A percentile compares a stretch with the other conserved stretches of the same genome.
phyloP scores from a whole-genome alignment of 1,139 yeast genomes.

The Candida tropicalis region DNA sequence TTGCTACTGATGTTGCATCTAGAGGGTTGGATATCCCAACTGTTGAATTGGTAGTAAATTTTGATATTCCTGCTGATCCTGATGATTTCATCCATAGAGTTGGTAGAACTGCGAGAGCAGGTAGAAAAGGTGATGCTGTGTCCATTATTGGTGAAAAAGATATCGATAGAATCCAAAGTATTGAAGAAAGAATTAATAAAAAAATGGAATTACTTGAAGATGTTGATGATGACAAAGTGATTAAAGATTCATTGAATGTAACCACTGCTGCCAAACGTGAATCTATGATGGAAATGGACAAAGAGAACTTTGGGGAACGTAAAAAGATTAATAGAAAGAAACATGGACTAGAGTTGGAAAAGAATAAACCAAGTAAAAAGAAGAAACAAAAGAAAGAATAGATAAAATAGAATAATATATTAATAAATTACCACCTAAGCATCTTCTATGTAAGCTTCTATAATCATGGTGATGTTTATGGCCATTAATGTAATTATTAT shows the following conservation, averaged over 20 bases:
- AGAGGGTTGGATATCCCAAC: slow-evolving; percentile 97
- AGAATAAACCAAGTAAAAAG: slow-evolving; percentile 9
- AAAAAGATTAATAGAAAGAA: slow-evolving; percentile 58
- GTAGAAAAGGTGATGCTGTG: slow-evolving; percentile 58
- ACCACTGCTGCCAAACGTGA: slow-evolving; percentile 87
- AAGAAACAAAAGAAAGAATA: slow-evolving; percentile 9
- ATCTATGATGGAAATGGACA: slow-evolving; percentile 91
- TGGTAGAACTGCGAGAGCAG: slow-evolving; percentile 99
- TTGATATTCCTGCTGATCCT: slow-evolving; percentile 93
- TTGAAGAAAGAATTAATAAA: slow-evolving; percentile 79
- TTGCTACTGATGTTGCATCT: slow-evolving; percentile 96
- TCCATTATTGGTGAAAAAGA: slow-evolving; percentile 86
- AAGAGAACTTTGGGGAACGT: slow-evolving; percentile 82
- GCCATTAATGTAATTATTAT: slow-evolving; percentile 45
- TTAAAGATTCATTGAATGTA: slow-evolving; percentile 65
- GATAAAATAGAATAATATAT: neutral
- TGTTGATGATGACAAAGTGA: slow-evolving; percentile 74
- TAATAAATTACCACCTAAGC: neutral
- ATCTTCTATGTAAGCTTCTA: slow-evolving; percentile 32
- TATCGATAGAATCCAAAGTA: slow-evolving; percentile 76
- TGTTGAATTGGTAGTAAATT: slow-evolving; percentile 87
- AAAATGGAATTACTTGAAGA: slow-evolving; percentile 75
- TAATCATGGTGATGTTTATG: slow-evolving; percentile 44
- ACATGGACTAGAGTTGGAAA: slow-evolving; percentile 19
- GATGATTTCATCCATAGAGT: slow-evolving; percentile 96